These are phyloP conservation scores for Fimicolochytrium jonesii DNA, from an alignment of 192 early-diverging fungal genomes.

Conservation along the genomic window DNA sequence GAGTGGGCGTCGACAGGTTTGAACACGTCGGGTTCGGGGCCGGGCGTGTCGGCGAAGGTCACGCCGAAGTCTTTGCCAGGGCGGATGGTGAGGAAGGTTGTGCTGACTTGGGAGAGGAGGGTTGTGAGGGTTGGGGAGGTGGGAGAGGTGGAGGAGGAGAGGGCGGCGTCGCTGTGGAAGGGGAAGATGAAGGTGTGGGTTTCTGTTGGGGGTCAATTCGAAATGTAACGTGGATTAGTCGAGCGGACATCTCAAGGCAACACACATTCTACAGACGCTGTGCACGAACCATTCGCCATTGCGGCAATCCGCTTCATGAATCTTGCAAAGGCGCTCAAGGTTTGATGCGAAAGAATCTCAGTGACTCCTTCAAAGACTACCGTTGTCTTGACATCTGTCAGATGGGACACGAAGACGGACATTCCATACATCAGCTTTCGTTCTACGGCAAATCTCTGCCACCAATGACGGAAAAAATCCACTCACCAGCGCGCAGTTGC, in stretches of 20 bases:
- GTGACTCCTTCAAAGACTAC: slow-evolving; percentile 18
- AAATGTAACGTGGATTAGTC: too few species aligned
- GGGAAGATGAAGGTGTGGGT: slow-evolving; percentile 24
- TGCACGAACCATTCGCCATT: background rate
- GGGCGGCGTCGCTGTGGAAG: slow-evolving; percentile 31
- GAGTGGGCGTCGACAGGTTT: slow-evolving; percentile 7
- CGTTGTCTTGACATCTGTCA: background rate
- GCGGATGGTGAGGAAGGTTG: slow-evolving; percentile 18
- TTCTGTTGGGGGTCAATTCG: slow-evolving; percentile 13
- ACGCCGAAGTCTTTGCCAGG: slow-evolving; percentile 21
- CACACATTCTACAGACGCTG: background rate
- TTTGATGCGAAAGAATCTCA: background rate
- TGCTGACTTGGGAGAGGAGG: slow-evolving; percentile 3
- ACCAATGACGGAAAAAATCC: background rate
- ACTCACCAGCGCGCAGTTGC: background rate
- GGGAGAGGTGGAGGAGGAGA: slow-evolving; percentile 18
- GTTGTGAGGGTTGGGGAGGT: background rate
- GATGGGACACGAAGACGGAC: background rate
- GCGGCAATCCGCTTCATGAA: slow-evolving; percentile 5
- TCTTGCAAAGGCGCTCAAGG: background rate
- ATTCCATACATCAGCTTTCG: background rate
- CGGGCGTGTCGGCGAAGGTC: background rate
- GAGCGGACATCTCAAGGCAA: too few species aligned
- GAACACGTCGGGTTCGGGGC: slow-evolving; percentile 29
- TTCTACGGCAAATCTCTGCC: background rate